Evolutionary conservation across 768 basidiomycete genomes (phyloP), one percentile per base, ranked within the genome.

Genomic region (Boletus speciosus): DNA sequence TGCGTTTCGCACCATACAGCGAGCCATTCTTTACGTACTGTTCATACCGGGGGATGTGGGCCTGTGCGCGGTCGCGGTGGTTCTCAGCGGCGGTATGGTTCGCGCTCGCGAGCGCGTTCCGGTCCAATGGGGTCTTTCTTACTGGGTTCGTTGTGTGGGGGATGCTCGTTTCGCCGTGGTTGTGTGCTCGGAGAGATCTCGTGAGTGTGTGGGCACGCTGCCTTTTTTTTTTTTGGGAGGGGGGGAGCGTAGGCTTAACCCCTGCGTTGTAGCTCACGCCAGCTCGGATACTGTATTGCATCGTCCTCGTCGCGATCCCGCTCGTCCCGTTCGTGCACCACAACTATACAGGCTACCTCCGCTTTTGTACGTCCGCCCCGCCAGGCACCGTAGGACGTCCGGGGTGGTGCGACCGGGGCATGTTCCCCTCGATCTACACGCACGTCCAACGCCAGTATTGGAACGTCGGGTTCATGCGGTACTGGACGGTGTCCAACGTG

Each of bases 1-100:
- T 90, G 21, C 78, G 83, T 25, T 78, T 86, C 43, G 85, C 86
- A 0, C 80, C 88, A 0, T 96, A 90, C 68, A 83, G 74, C 46
- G 96, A 98, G 63, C 90, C 94, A 0, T 88, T 93, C 68, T 95
- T 90, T 69, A 88, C 94, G 0, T 81, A 81, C 55, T 71, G 89
- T 25, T 88, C 92, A 0, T 96, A 95, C 66, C 75, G 71, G 63
- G 69, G 69, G 4, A 71, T 71, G 69, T 66, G 66, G 54, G 58
- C 67, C 4, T 72, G 69, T 47, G 62, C 62, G 15, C 59, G 65
- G 27, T 55, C 44, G 16, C 76, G 76, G 52, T 90, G 85, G 81
- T 29, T 78, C 29, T 44, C 57, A 15, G 86, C 90, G 7, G 71
- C 87, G 0, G 2, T 86, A 6, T 77, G 69, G 56, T 93, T 96